Conservation (phyloP, 1,284 basidiomycete species). For the Trichosporon sp. region DNA sequence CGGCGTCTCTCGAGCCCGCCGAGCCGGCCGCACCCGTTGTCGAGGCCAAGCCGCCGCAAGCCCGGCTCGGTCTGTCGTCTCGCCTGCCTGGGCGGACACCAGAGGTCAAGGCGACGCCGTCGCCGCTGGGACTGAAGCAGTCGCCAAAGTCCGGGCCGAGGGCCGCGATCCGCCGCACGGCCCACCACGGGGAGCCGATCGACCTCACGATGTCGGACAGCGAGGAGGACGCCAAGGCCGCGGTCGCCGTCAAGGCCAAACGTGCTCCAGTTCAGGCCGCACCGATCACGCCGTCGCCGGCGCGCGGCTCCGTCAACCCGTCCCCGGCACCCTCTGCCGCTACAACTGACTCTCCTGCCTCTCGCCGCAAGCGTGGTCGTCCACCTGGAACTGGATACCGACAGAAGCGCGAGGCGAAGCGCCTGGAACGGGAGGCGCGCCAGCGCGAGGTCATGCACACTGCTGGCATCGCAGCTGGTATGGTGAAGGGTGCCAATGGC, state of each 20-base stretch:
- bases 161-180: background rate
- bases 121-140: background rate
- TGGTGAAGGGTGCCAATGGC: background rate
- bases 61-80: background rate
- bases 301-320: background rate
- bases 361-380: slow-evolving; percentile 4
- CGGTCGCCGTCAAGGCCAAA: background rate
- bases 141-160: background rate
- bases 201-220: background rate
- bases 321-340: background rate
- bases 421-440: background rate
- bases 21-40: background rate
- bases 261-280: background rate
- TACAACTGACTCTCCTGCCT: background rate
- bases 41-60: background rate
- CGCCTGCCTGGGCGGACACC: background rate
- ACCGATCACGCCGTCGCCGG: background rate
- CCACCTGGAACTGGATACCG: slow-evolving; percentile 5
- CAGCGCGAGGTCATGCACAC: background rate
- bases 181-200: background rate
- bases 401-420: slow-evolving; percentile 3
- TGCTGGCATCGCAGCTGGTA: background rate
- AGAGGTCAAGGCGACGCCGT: background rate
- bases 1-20: background rate
- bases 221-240: background rate